Conservation (phyloP, 257 asterid genomes). For the Solanum gandarillasii region DNA sequence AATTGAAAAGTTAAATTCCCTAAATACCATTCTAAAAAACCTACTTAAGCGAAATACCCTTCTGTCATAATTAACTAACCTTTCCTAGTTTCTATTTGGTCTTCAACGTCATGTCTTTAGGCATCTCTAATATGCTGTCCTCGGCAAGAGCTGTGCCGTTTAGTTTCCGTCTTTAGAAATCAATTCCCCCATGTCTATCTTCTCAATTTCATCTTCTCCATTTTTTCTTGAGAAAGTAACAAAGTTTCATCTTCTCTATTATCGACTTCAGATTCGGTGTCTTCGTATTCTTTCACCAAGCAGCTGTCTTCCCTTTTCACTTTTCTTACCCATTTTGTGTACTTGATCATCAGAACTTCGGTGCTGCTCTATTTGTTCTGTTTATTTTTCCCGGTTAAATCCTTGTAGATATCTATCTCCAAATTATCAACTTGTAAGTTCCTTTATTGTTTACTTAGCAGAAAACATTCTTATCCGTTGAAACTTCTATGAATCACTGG, state of each 20-base stretch:
- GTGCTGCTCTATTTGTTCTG: neutral
- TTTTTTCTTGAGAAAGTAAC: neutral
- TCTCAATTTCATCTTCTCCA: neutral
- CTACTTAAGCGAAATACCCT: neutral
- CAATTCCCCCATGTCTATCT: neutral
- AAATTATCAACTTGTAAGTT: neutral
- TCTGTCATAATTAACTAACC: neutral
- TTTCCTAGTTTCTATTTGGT: neutral
- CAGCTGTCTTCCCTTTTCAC: neutral
- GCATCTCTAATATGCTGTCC: neutral
- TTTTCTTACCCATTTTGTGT: neutral
- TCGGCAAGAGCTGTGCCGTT: neutral
- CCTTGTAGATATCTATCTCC: neutral
- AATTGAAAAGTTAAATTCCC: neutral
- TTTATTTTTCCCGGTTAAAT: neutral
- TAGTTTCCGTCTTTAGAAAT: neutral
- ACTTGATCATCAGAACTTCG: neutral
- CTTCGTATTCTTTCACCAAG: neutral
- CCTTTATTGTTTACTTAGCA: neutral
- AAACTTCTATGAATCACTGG: neutral
- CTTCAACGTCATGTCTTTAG: neutral
- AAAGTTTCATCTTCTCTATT: neutral
- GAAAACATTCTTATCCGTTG: neutral
- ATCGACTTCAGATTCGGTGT: neutral
- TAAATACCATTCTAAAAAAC: neutral